Evolutionary conservation across 495 filamentous ascomycete genomes (phyloP).

Genomic region (Staphylotrichum longicolle): DNA sequence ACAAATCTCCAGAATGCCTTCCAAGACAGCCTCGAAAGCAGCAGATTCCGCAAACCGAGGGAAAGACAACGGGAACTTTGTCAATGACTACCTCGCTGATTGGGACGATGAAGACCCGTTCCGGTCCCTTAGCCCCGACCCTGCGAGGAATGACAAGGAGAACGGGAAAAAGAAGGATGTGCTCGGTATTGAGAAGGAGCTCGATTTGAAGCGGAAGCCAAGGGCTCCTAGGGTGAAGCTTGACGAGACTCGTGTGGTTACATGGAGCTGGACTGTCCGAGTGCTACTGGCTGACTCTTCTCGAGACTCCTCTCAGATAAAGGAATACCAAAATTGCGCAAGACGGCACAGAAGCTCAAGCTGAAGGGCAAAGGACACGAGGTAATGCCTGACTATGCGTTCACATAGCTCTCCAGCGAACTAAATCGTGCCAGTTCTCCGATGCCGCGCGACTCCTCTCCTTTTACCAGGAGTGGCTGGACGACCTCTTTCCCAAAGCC

Average conservation of each 20-base stretch:
- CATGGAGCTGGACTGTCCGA: neutral
- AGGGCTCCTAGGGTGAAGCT: slow-evolving; percentile 76
- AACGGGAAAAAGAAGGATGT: slow-evolving; percentile 40
- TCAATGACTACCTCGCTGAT: slow-evolving; percentile 30
- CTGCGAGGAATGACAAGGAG: slow-evolving; percentile 30
- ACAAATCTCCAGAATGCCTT: slow-evolving; percentile 16
- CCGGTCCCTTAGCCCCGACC: slow-evolving; percentile 33
- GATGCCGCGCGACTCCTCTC: slow-evolving; percentile 80
- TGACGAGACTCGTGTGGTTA: slow-evolving; percentile 70
- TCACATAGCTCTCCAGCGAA: neutral
- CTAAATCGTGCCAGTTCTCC: slow-evolving; percentile 59
- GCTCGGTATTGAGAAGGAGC: slow-evolving; percentile 81
- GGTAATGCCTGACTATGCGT: slow-evolving; percentile 45
- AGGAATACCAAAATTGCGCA: slow-evolving; percentile 80
- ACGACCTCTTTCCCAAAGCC: slow-evolving; percentile 91
- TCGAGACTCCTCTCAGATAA: slow-evolving; percentile 69
- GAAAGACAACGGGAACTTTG: slow-evolving; percentile 19
- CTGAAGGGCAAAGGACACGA: slow-evolving; percentile 95
- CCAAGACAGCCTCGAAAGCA: slow-evolving; percentile 15
- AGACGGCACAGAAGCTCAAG: slow-evolving; percentile 66
- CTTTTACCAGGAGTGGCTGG: slow-evolving; percentile 95
- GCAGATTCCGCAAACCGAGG: slow-evolving; percentile 3
- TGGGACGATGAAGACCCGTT: slow-evolving; percentile 39
- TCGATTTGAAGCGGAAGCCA: slow-evolving; percentile 70
- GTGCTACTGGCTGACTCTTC: slow-evolving; percentile 11